Evolutionary conservation across 2,329 filamentous ascomycete genomes (phyloP).

Genomic region (Thelonectria olida): DNA sequence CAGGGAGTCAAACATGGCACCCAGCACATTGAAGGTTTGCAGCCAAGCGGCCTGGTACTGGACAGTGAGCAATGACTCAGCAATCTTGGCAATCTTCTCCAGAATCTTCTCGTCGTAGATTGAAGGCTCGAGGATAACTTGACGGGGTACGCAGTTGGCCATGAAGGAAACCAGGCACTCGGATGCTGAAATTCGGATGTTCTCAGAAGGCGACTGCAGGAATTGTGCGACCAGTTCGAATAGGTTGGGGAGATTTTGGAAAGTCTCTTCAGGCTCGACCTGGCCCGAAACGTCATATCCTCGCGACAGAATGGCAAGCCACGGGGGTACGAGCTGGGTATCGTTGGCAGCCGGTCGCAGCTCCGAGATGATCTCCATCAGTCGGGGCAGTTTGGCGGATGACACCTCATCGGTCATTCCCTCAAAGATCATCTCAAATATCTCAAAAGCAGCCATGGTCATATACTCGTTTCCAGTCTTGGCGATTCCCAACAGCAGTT

Average conservation of each 20-base stretch:
- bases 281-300: constrained; percentile 95
- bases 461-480: constrained; percentile 93
- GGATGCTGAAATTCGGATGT: constrained; percentile 92
- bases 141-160: constrained; percentile 86
- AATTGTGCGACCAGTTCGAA: constrained; percentile 84
- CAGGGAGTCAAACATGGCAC: constrained; percentile 85
- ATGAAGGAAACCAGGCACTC: constrained; percentile 95
- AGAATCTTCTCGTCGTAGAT: constrained; percentile 91
- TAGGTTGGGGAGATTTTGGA: constrained; percentile 85
- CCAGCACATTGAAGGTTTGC: constrained; percentile 90
- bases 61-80: constrained; percentile 80
- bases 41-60: constrained; percentile 95
- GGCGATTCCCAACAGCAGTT: constrained; percentile 87
- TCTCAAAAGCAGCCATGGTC: constrained; percentile 95
- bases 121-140: constrained; percentile 86
- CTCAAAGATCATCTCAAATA: constrained; percentile 96
- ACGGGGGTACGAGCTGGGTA: constrained; percentile 91
- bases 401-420: constrained; percentile 89
- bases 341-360: constrained; percentile 92
- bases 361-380: constrained; percentile 92
- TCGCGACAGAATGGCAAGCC: constrained; percentile 94
- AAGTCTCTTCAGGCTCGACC: constrained; percentile 88
- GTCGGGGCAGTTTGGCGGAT: constrained; percentile 85
- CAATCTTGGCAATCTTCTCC: constrained; percentile 79
- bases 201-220: constrained; percentile 86